These are phyloP conservation scores for Lupinus albus DNA, from an alignment of 306 rosid species.

Conservation along the genomic window DNA sequence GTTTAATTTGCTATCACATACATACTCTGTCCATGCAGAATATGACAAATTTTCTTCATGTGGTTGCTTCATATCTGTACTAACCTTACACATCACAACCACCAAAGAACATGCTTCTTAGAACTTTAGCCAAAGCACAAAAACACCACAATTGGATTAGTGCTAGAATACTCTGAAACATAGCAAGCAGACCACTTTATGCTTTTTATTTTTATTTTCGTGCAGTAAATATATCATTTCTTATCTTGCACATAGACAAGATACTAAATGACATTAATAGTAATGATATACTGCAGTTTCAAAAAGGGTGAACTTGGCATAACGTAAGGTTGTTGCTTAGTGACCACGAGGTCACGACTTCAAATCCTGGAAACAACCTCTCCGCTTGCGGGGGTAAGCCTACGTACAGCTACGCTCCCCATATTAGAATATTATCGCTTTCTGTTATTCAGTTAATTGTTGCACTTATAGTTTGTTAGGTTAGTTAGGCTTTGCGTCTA, in stretches of 20 bases:
- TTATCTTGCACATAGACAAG: conserved; percentile 14
- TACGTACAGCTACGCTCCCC: too few relatives aligned
- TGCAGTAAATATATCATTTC: conserved; percentile 4
- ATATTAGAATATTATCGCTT: too few relatives aligned
- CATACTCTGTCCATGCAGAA: neutral
- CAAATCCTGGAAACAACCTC: too few relatives aligned
- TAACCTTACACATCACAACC: neutral
- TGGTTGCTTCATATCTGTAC: neutral
- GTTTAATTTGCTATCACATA: neutral
- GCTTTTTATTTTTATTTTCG: neutral
- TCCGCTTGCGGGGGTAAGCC: too few relatives aligned
- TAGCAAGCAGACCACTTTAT: conserved; percentile 15
- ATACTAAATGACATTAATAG: conserved; percentile 8
- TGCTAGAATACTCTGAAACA: neutral
- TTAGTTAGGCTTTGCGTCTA: too few relatives aligned
- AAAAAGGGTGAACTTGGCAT: too few relatives aligned
- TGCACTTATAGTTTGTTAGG: too few relatives aligned
- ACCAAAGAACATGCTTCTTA: neutral
- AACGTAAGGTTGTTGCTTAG: too few relatives aligned
- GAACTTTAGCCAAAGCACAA: neutral
- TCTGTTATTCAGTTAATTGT: too few relatives aligned
- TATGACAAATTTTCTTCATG: neutral
- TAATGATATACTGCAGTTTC: neutral
- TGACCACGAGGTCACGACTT: too few relatives aligned
- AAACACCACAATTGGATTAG: neutral